Percentiles rank a stretch among this genome's conserved stretches.
Evolutionary conservation across 148 eudicot genomes (phyloP).

Genomic region (Oxyria digyna): DNA sequence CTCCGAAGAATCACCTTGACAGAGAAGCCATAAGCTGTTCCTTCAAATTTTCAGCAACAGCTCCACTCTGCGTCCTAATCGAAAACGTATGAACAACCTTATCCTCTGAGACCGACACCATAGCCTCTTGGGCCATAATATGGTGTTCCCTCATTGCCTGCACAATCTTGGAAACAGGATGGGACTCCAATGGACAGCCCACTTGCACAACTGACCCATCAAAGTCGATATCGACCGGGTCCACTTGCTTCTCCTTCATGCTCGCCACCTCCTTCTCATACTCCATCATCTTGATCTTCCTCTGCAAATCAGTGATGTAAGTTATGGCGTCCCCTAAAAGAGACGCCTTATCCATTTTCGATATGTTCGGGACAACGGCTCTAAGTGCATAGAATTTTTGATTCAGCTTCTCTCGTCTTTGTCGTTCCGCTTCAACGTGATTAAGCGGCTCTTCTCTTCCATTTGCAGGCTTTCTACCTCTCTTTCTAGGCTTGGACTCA

Average conservation of each 20-base stretch:
- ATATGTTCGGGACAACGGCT: constrained; percentile 93
- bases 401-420: constrained; percentile 88
- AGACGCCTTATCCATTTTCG: too few relatives aligned
- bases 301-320: constrained; percentile 73
- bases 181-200: constrained; percentile 62
- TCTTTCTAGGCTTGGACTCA: constrained; percentile 62
- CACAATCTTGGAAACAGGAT: constrained; percentile 65
- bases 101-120: constrained; percentile 44
- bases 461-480: constrained; percentile 83
- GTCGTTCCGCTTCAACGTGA: constrained; percentile 89
- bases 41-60: constrained; percentile 49
- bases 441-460: too few relatives aligned
- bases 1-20: constrained; percentile 23
- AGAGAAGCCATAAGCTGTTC: constrained; percentile 53
- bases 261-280: constrained; percentile 44
- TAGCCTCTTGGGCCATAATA: constrained; percentile 42
- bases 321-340: constrained; percentile 90
- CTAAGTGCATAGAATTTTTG: constrained; percentile 89
- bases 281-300: constrained; percentile 54
- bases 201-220: constrained; percentile 68
- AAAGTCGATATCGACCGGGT: constrained; percentile 53
- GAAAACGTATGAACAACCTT: constrained; percentile 80
- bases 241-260: constrained; percentile 20
- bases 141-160: constrained; percentile 57
- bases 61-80: constrained; percentile 40